Evolutionary conservation across 495 filamentous ascomycete species (phyloP), one percentile per base, ranked within the genome.

Genomic region (Xylaria venustula): DNA sequence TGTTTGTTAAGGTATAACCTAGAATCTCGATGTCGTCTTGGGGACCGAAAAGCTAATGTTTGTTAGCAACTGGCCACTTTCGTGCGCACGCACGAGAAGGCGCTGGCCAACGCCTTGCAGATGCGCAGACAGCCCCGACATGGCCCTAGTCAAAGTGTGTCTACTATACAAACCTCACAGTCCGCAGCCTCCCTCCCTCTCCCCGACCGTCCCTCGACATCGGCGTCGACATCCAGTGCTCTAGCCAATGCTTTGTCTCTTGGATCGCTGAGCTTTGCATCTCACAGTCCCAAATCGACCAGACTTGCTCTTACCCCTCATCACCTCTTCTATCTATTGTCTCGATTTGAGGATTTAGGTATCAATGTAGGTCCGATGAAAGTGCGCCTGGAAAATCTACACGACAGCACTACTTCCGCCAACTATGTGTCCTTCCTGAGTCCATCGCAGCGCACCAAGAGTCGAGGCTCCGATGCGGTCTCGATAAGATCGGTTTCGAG

Each of bases 341-440:
- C 90, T 55, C 89, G 92, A 54, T 96, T 97, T 73, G 92, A 97
- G 77, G 94, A 97, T 45, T 79, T 97, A 37, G 87, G 87, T 59
- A 91, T 98, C 64, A 76, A 85, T 64, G 91, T 98, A 58, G 94
- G 94, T 41, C 91, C 93, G 12, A 96, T 97, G 94, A 96, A 91
- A 70, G 88, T 98, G 42, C 87, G 94, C 25, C 76, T 98, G 66
- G 94, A 98, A 73, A 98, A 95, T 66, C 86, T 98, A 48, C 91
- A 97, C 71, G 87, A 92, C 57, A 92, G 91, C 63, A 84, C 87
- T 2, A 87, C 90, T 20, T 88, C 92, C 26, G 88, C 90, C 54
- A 92, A 92, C 73, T 98, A 98, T 80, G 94, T 98, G 40, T 98
- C 94, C 15, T 98, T 98, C 73, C 83, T 97, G 46, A 85, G 88